Conservation (phyloP, 2,329 filamentous ascomycete genomes). For the Arachnomyces sp. region DNA sequence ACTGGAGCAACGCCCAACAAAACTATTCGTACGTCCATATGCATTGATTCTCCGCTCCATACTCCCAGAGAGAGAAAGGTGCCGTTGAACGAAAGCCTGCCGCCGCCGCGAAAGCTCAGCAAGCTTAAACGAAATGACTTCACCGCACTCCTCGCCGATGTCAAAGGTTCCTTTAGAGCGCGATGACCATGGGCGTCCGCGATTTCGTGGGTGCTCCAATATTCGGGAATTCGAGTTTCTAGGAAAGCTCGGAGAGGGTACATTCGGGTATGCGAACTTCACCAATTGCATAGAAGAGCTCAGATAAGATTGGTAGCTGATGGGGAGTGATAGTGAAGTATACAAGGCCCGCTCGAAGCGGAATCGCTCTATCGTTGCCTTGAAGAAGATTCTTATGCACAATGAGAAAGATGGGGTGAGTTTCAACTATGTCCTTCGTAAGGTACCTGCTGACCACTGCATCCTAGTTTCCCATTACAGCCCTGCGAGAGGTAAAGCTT, state of each 20-base stretch:
- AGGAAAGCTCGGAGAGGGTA: slow-evolving; percentile 74
- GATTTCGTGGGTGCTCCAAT: slow-evolving; percentile 73
- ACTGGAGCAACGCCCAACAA: no score
- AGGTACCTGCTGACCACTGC: slow-evolving; percentile 2
- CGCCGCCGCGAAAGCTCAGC: not conserved
- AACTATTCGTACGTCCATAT: no score
- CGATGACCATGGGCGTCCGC: slow-evolving; percentile 41
- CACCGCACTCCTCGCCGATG: slow-evolving; percentile 18
- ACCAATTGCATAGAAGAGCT: no score
- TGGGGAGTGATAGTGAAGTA: slow-evolving; percentile 58
- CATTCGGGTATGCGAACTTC: slow-evolving; percentile 63
- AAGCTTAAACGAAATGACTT: slow-evolving; percentile 22
- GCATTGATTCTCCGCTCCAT: no score
- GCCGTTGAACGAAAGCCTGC: not conserved
- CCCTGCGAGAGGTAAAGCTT: slow-evolving; percentile 93
- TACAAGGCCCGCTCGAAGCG: slow-evolving; percentile 76
- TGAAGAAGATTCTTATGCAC: slow-evolving; percentile 99
- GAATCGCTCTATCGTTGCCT: slow-evolving; percentile 67
- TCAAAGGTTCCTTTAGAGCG: slow-evolving; percentile 38
- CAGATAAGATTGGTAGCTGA: slow-evolving; percentile 4
- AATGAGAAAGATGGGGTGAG: slow-evolving; percentile 93
- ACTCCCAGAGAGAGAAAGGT: no score
- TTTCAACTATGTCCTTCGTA: slow-evolving; percentile 11
- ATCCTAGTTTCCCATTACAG: slow-evolving; percentile 83
- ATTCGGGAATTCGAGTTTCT: slow-evolving; percentile 35